phyloP scores from a whole-genome alignment of 345 rosid genomes.

The Alliaria petiolata region DNA sequence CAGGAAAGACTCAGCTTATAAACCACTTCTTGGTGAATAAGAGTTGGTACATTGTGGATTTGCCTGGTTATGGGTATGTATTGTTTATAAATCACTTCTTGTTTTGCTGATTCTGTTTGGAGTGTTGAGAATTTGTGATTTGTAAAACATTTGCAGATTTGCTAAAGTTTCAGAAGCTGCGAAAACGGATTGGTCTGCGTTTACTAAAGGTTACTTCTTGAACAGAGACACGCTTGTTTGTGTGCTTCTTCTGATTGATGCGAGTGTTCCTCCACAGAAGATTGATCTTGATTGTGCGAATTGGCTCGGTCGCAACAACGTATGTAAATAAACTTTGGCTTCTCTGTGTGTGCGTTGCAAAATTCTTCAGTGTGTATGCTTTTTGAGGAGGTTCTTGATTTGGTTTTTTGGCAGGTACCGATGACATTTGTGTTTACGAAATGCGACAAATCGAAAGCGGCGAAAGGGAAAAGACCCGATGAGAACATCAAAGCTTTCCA shows the following conservation, averaged over 20 bases:
- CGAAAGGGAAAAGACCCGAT: conserved; percentile 73
- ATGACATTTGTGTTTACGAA: conserved; percentile 87
- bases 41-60: conserved; percentile 94
- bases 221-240: conserved; percentile 73
- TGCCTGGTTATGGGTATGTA: conserved; percentile 94
- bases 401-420: conserved; percentile 65
- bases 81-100: not conserved
- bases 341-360: not conserved
- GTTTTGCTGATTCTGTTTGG: not conserved
- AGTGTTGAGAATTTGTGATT: not conserved
- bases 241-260: conserved; percentile 82
- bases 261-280: conserved; percentile 89
- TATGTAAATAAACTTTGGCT: conserved; percentile 14
- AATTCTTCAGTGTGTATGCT: not conserved
- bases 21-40: conserved; percentile 92
- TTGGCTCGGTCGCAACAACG: conserved; percentile 95
- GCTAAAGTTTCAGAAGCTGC: conserved; percentile 85
- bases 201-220: conserved; percentile 90
- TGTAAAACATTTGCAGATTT: conserved; percentile 38
- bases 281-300: conserved; percentile 90
- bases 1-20: conserved; percentile 95
- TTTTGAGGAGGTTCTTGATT: not conserved
- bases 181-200: conserved; percentile 81
- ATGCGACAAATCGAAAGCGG: conserved; percentile 76
- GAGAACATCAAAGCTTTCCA: conserved; percentile 78